Base-by-base conservation (phyloP, 2,329 filamentous ascomycete species). In the Claviceps arundinis region DNA sequence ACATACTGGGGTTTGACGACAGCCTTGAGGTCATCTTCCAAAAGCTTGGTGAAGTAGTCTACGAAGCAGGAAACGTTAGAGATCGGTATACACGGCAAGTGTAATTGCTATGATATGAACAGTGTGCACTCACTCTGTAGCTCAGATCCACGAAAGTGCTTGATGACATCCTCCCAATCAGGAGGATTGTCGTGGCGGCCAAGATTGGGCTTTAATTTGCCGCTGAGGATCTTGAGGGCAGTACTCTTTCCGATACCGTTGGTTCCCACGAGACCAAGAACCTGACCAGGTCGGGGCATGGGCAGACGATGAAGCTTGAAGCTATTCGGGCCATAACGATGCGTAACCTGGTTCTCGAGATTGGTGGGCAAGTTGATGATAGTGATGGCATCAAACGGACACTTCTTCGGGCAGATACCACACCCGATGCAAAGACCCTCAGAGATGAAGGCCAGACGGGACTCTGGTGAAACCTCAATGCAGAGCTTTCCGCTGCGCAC, bases 181-280 rank as follows among this genome's bases (percentile, higher is more conserved):
- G 93, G 94, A 8, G 93, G 91, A 71, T 97, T 94, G 60, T 97
- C 90, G 68, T 87, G 95, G 66, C 86, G 81, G 59, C 94, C 93
- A 71, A 98, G 71, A 70, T 98, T 98, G 55, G 93, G 93, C 81
- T 98, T 98, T 64, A 98, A 78, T 74, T 97, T 98, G 66, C 93
- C 93, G 64, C 89, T 95, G 63, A 98, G 82, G 68, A 98, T 96
- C 78, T 98, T 98, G 69, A 98, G 75, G 8, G 93, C 94, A n/a
- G 93, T 98, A 75, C 89, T 96, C 82, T 98, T 98, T 72, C 93
- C 93, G 64, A 97, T 98, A 89, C 94, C 93, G 82, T 98, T 98
- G 62, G 93, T 97, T 69, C 93, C 94, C 45, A 98, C 94, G 50
- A 98, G 79, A 75, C 93, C 93, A 53, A 98, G 74, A 34, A 98